These are phyloP conservation scores for Amanita phalloides DNA, from an alignment of 768 basidiomycete species.

Conservation along the genomic window DNA sequence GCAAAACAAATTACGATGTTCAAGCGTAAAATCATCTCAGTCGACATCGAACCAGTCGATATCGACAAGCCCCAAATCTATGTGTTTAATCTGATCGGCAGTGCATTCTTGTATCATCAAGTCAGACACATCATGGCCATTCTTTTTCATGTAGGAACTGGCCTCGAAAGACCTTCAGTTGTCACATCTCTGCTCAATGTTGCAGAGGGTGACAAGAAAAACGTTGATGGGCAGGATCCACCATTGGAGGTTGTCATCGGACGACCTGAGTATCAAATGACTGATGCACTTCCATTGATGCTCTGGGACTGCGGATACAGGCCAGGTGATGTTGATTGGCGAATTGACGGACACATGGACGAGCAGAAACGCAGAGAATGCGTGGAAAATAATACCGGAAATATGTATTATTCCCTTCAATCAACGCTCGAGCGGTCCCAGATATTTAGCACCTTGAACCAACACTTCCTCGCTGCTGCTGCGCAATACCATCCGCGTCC, in stretches of 20 bases:
- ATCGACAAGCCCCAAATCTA: conserved; percentile 28
- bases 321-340: conserved; percentile 62
- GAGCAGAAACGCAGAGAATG: conserved; percentile 17
- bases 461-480: conserved; percentile 54
- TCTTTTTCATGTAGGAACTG: conserved; percentile 78
- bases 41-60: conserved; percentile 45
- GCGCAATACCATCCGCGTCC: conserved; percentile 37
- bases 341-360: conserved; percentile 32
- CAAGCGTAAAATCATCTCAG: conserved; percentile 52
- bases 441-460: conserved; percentile 51
- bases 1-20: conserved; percentile 85
- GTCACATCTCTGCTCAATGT: conserved; percentile 69
- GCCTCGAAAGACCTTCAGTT: conserved; percentile 64
- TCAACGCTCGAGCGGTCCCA: conserved; percentile 48
- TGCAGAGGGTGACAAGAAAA: conserved; percentile 29
- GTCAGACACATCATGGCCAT: conserved; percentile 91
- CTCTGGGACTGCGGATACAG: conserved; percentile 84
- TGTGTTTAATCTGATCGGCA: conserved; percentile 79
- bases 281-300: conserved; percentile 81
- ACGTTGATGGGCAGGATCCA: conserved; percentile 12
- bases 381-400: conserved; percentile 16
- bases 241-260: conserved; percentile 39
- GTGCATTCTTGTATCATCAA: conserved; percentile 91
- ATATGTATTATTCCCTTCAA: conserved; percentile 42
- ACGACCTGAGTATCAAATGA: conserved; percentile 93